Evolutionary conservation across 495 filamentous ascomycete species (phyloP).

Genomic region (Daldinia loculata): DNA sequence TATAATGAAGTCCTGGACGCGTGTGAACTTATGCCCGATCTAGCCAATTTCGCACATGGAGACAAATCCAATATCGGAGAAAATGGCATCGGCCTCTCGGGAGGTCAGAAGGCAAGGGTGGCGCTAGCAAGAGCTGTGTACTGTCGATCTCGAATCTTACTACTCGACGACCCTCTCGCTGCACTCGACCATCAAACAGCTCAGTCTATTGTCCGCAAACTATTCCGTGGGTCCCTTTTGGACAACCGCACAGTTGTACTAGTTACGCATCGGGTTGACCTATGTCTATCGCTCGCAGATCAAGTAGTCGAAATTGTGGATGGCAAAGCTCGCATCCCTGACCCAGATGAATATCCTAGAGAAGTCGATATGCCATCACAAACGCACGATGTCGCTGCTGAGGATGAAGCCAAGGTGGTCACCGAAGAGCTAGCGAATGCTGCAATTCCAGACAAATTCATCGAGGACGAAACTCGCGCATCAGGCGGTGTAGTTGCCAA

Average conservation of each 20-base stretch:
- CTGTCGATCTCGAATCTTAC: conserved; percentile 85
- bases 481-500: conserved; percentile 76
- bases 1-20: conserved; percentile 90
- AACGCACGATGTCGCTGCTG: conserved; percentile 44
- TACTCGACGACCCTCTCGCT: conserved; percentile 95
- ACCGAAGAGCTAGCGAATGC: conserved; percentile 58
- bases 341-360: conserved; percentile 39
- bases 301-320: conserved; percentile 73
- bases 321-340: conserved; percentile 42
- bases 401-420: conserved; percentile 38
- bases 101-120: conserved; percentile 92
- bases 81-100: conserved; percentile 93
- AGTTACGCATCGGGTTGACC: conserved; percentile 79
- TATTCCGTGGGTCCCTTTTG: conserved; percentile 70
- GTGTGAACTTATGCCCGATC: conserved; percentile 90
- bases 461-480: conserved; percentile 79
- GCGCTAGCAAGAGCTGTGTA: conserved; percentile 94
- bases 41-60: conserved; percentile 87
- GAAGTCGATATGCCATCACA: conserved; percentile 42
- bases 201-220: conserved; percentile 71
- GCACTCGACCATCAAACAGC: conserved; percentile 92
- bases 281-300: conserved; percentile 70
- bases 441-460: conserved; percentile 75
- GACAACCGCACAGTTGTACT: conserved; percentile 71
- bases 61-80: conserved; percentile 96